A percentile compares a stretch with the other conserved stretches of the same genome.
Evolutionary conservation across 345 rosid genomes (phyloP).

Genomic region (Populus euphratica): DNA sequence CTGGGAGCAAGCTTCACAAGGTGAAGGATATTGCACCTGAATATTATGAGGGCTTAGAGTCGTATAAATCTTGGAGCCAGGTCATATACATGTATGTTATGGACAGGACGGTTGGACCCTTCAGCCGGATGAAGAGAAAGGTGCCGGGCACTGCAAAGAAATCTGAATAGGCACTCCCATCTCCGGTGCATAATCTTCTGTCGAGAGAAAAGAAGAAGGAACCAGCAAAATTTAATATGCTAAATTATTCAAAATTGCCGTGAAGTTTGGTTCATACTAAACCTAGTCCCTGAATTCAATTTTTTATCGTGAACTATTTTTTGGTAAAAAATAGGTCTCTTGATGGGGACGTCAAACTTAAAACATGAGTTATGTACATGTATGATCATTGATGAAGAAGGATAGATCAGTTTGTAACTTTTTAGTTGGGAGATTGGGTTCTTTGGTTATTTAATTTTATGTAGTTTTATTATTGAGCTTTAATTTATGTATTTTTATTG

Average conservation of each 20-base stretch:
- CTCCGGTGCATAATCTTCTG: not conserved
- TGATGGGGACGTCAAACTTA: accelerated
- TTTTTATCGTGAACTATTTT: too few species aligned
- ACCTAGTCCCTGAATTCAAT: too few species aligned
- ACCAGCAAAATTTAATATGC: too few species aligned
- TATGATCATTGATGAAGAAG: not conserved
- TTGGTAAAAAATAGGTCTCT: too few species aligned
- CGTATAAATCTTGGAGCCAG: constrained; percentile 80
- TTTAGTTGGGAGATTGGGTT: not conserved
- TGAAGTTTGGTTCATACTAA: too few species aligned
- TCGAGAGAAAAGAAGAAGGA: too few species aligned
- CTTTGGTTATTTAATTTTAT: not conserved
- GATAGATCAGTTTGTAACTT: too few species aligned
- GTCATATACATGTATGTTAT: constrained; percentile 78
- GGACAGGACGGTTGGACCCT: constrained; percentile 69
- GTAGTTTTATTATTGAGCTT: too few species aligned
- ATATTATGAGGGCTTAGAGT: constrained; percentile 55
- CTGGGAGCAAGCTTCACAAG: constrained; percentile 71
- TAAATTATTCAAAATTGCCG: too few species aligned
- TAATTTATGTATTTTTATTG: too few species aligned
- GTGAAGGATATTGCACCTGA: constrained; percentile 86
- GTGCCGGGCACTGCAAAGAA: constrained; percentile 37
- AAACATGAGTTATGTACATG: not conserved
- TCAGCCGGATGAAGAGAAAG: constrained; percentile 85
- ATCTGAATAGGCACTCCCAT: constrained; percentile 39